phyloP scores from a whole-genome alignment of 495 filamentous ascomycete species.

The Entonaema liquescens region DNA sequence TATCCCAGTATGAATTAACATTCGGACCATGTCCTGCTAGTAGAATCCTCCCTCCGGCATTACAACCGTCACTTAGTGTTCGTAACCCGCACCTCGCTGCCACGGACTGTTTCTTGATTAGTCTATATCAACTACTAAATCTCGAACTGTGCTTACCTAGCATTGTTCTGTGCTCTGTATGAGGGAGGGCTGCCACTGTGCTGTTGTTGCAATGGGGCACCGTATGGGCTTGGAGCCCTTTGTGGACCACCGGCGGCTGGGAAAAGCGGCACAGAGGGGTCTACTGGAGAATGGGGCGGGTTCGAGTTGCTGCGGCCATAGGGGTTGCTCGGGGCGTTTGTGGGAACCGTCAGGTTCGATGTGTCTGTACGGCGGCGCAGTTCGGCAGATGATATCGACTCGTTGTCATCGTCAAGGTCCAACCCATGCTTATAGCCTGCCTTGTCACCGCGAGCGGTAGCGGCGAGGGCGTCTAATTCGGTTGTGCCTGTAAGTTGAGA shows the following conservation, averaged over 20 bases:
- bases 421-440: slow-evolving; percentile 66
- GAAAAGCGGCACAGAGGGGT: slow-evolving; percentile 46
- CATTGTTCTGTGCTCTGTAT: slow-evolving; percentile 53
- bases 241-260: slow-evolving; percentile 26
- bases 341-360: slow-evolving; percentile 48
- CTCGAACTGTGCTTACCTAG: slow-evolving; percentile 53
- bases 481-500: slow-evolving; percentile 78
- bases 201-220: slow-evolving; percentile 35
- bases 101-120: slow-evolving; percentile 54
- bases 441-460: slow-evolving; percentile 90
- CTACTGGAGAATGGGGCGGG: slow-evolving; percentile 39
- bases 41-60: slow-evolving; percentile 35
- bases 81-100: slow-evolving; percentile 66
- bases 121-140: neutral
- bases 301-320: slow-evolving; percentile 27
- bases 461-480: slow-evolving; percentile 92
- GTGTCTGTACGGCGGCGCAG: slow-evolving; percentile 50
- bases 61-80: slow-evolving; percentile 44
- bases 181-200: slow-evolving; percentile 52
- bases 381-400: slow-evolving; percentile 62
- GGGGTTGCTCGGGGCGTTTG: slow-evolving; percentile 16
- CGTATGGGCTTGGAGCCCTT: slow-evolving; percentile 46
- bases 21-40: slow-evolving; percentile 36
- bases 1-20: slow-evolving; percentile 35
- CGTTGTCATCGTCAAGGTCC: slow-evolving; percentile 82